Evolutionary conservation across 495 filamentous ascomycete species (phyloP).

Genomic region (Penicillium chermesinum): DNA sequence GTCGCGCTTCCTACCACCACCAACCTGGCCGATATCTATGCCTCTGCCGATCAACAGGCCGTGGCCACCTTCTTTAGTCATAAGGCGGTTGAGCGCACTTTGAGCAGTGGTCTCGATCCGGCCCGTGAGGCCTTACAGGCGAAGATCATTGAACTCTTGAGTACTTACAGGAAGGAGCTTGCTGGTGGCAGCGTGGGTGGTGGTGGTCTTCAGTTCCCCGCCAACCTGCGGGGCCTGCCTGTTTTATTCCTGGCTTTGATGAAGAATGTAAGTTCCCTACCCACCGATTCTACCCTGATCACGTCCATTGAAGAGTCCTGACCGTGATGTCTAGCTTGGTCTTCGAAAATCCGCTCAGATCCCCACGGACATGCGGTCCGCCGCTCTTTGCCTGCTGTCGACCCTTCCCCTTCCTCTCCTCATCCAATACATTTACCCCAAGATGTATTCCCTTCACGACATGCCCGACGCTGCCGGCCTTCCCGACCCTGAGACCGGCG

Average conservation of each 20-base stretch:
- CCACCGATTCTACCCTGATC: neutral
- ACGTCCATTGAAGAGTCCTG: conserved; percentile 10
- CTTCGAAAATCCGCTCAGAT: conserved; percentile 94
- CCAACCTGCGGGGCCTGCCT: conserved; percentile 81
- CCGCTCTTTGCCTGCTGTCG: conserved; percentile 85
- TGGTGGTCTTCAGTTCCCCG: conserved; percentile 85
- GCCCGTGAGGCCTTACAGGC: conserved; percentile 84
- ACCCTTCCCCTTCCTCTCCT: conserved; percentile 87
- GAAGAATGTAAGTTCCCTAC: conserved; percentile 65
- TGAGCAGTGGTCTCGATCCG: conserved; percentile 81
- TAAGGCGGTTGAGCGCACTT: conserved; percentile 88
- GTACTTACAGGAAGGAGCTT: conserved; percentile 95
- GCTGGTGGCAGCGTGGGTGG: conserved; percentile 93
- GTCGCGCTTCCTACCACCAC: conserved; percentile 88
- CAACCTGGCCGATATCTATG: conserved; percentile 84
- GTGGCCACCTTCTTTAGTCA: conserved; percentile 93
- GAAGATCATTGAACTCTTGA: conserved; percentile 87
- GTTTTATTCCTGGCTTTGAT: conserved; percentile 89
- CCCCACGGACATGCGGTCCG: conserved; percentile 89
- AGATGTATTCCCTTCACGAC: conserved; percentile 90
- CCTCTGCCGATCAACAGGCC: conserved; percentile 88
- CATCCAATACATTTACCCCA: conserved; percentile 96
- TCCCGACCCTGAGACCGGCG: conserved; percentile 76
- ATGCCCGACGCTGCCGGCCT: conserved; percentile 94
- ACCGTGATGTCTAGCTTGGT: conserved; percentile 58